Conservation (phyloP, 1,284 basidiomycete species). For the Papiliotrema flavescens region DNA sequence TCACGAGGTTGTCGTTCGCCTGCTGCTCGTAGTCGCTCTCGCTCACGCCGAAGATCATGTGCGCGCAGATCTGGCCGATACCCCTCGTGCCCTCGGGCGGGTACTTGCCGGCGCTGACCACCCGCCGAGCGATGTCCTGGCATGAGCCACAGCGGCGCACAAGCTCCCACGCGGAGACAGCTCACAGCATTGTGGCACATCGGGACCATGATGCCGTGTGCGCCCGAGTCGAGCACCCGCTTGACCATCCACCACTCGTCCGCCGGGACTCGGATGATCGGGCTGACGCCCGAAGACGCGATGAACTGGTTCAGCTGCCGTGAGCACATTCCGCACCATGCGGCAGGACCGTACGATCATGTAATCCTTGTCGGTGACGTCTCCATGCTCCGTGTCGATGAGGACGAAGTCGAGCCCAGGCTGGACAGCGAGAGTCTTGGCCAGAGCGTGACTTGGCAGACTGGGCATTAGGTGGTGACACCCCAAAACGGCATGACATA, state of each 20-base stretch:
- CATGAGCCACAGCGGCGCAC: conserved; percentile 19
- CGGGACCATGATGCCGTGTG: conserved; percentile 32
- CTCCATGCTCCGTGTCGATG: conserved; percentile 30
- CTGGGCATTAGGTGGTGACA: too few relatives aligned
- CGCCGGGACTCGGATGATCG: conserved; percentile 41
- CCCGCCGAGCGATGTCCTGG: conserved; percentile 17
- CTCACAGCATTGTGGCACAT: conserved; percentile 28
- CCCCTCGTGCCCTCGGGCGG: conserved; percentile 24
- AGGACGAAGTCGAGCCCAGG: conserved; percentile 31
- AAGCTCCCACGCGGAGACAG: neutral
- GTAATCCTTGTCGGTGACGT: conserved; percentile 21
- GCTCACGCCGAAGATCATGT: conserved; percentile 20
- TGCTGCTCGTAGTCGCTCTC: conserved; percentile 24
- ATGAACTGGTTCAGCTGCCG: conserved; percentile 23
- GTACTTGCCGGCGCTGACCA: conserved; percentile 24
- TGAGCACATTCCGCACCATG: neutral
- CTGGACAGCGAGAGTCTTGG: conserved; percentile 14
- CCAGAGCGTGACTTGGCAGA: conserved; percentile 5
- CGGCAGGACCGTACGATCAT: conserved; percentile 13
- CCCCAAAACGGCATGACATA: too few relatives aligned
- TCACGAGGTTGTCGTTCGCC: conserved; percentile 28
- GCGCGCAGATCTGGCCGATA: conserved; percentile 24
- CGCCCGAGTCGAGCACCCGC: conserved; percentile 44
- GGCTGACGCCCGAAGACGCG: conserved; percentile 20
- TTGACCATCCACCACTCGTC: conserved; percentile 39